Evolutionary conservation across 2,329 filamentous ascomycete genomes (phyloP), one percentile per base, ranked within the genome.

Genomic region (Amauroascus verrucosus): DNA sequence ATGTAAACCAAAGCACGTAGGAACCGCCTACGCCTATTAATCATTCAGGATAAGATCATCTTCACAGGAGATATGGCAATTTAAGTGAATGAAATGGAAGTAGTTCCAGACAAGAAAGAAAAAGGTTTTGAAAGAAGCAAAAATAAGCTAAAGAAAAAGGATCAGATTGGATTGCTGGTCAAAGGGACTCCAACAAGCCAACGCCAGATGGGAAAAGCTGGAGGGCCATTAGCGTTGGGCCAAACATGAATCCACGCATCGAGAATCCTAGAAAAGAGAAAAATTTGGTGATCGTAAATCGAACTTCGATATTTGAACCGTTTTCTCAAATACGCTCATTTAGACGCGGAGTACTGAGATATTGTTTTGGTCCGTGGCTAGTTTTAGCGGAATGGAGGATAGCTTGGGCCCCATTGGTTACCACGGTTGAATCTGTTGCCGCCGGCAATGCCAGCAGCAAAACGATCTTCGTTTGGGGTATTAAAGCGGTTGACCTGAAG

Each of bases 401-500:
- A 70, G 51, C 57, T 64, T 35, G 67, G 55, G 43, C 59, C 63
- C 70, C 70, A 72, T 54, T 70, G 67, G 32, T 37, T 53, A 38
- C 64, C 65, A 20, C 69, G 69, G 51, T 57, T 61, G 54, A 68
- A 68, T 38, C 70, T 65, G 37, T 61, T 61, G 54, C 76, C 47
- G 35, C 61, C 53, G 20, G 63, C n/a, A 9, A 45, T 48, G 16
- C 33, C 28, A 13, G 48, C 28, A 5, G 30, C 16, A 41, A 65
- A 65, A 37, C 68, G 63, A 18, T 72, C 70, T 26, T 71, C 69
- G 24, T 63, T 65, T 54, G 80, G 77, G 57, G 77, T 77, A 67
- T 83, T 68, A 61, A 75, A 76, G 47, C 76, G 75, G 57, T 72
- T 81, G 51, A 86, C 77, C 56, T 81, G 76, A 56, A 84, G 77